Percentiles rank a stretch among this genome's conserved stretches.
Conservation (phyloP, 257 asterid genomes). For the Nicotiana paniculata region DNA sequence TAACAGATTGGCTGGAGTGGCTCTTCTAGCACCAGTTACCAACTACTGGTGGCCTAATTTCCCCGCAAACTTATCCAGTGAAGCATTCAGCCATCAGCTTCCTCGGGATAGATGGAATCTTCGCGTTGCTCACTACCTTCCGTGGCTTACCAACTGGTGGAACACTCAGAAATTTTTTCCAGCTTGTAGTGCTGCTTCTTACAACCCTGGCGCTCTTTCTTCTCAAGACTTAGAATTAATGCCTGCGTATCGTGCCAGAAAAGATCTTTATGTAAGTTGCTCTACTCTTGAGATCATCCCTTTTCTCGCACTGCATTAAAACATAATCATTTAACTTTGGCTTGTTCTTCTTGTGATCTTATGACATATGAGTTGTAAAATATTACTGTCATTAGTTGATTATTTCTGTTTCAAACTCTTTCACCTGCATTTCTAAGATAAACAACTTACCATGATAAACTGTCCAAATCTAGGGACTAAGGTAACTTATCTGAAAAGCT, state of each 20-base stretch:
- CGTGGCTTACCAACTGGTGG: constrained; percentile 95
- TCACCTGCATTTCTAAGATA: no score
- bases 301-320: neutral
- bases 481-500: no score
- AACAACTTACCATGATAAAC: no score
- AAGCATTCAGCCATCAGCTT: constrained; percentile 39
- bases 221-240: constrained; percentile 50
- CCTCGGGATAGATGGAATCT: constrained; percentile 70
- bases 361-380: neutral
- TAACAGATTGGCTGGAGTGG: constrained; percentile 86
- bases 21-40: constrained; percentile 61
- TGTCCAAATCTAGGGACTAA: no score
- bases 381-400: neutral
- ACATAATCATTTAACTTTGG: neutral
- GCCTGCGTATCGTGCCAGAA: constrained; percentile 21
- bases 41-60: constrained; percentile 86
- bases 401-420: no score
- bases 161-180: constrained; percentile 82
- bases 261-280: neutral
- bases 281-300: neutral
- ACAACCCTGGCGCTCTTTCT: constrained; percentile 29
- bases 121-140: constrained; percentile 64
- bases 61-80: constrained; percentile 59
- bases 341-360: neutral
- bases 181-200: constrained; percentile 26